phyloP scores from a whole-genome alignment of 164 flowering plant species.

The Piper betle region DNA sequence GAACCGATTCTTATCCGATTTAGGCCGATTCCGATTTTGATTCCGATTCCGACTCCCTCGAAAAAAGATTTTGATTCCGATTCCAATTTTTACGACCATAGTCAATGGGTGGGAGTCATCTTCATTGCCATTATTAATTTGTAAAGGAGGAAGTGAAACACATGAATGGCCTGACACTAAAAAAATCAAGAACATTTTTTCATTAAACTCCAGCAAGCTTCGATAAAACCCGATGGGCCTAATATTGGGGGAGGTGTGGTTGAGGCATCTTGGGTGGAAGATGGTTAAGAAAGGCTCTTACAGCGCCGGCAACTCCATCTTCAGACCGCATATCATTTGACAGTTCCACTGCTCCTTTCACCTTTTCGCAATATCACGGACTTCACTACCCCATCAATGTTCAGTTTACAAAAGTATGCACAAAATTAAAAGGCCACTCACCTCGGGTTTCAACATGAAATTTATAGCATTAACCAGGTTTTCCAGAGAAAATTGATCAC shows the following conservation, averaged over 20 bases:
- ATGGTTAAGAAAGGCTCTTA: conserved; percentile 85
- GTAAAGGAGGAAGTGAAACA: background rate
- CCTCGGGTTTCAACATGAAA: conserved; percentile 59
- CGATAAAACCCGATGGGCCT: conserved; percentile 25
- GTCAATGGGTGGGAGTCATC: background rate
- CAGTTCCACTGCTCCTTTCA: conserved; percentile 68
- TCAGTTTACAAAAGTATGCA: background rate
- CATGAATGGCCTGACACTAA: background rate
- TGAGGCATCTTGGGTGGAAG: conserved; percentile 38
- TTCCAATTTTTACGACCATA: too few relatives aligned
- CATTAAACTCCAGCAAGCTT: conserved; percentile 14
- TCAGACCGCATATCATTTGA: conserved; percentile 82
- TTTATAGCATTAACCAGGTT: conserved; percentile 43
- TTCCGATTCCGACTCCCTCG: too few relatives aligned
- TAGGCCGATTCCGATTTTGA: too few relatives aligned
- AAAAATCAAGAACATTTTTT: conserved; percentile 35
- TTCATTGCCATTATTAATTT: background rate
- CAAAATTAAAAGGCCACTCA: conserved; percentile 8
- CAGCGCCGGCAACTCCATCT: conserved; percentile 95
- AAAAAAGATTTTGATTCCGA: too few relatives aligned
- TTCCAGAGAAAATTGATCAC: conserved; percentile 55
- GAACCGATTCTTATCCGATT: too few relatives aligned
- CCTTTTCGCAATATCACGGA: conserved; percentile 29
- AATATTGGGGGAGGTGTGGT: conserved; percentile 16
- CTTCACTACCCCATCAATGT: background rate